Base-by-base conservation (phyloP, 1,139 yeast genomes). In the Eremothecium sinecaudum region DNA sequence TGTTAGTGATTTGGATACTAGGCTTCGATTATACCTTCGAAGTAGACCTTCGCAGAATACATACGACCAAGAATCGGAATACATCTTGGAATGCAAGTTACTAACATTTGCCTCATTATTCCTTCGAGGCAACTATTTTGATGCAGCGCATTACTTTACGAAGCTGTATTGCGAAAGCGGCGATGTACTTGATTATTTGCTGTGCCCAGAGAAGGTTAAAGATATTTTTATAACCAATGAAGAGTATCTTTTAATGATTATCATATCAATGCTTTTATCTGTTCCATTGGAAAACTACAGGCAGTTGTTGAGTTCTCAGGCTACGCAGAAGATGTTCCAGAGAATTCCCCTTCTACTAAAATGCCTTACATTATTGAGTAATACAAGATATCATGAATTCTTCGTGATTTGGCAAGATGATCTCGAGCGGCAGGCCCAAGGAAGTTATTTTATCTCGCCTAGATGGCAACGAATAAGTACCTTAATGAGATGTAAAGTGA, bases 221-320 rank as follows among this genome's bases (percentile, higher is more conserved):
- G 32, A 27, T 17, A 17, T 32, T 4, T 41, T 51, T 23, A 32
- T 51, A 5, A 33, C 44, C 1, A 36, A 37, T 15, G 36, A 42
- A 11, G 56, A 53, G 35, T 18, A 50, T 10, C n/a, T 41, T 12
- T 28, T 34, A 9, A 47, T 52, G 44, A 32, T 52, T 3, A 39
- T 45, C 7, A 37, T 53, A 14, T 46, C 56, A 2, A 39, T 40
- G 12, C 18, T 53, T 3, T 38, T 50, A 8, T 34, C 54, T 5
- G 40, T 53, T 2, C 58, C 59, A 2, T 31, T 55, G 19, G 50
- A 53, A 22, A 43, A 46, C 25, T 45, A 46, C 33, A 48, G 44
- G n/a, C 41, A 43, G n/a, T 51, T 54, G 26, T 33, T 45, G 4
- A 36, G 44, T 16, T 33, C 51, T 8, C 42, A 42, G 16, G 46